Percentiles rank a stretch among this genome's conserved stretches.
These are phyloP conservation scores for Juncus inflexus DNA, from an alignment of 176 grass and related monocot genomes.

Conservation along the genomic window DNA sequence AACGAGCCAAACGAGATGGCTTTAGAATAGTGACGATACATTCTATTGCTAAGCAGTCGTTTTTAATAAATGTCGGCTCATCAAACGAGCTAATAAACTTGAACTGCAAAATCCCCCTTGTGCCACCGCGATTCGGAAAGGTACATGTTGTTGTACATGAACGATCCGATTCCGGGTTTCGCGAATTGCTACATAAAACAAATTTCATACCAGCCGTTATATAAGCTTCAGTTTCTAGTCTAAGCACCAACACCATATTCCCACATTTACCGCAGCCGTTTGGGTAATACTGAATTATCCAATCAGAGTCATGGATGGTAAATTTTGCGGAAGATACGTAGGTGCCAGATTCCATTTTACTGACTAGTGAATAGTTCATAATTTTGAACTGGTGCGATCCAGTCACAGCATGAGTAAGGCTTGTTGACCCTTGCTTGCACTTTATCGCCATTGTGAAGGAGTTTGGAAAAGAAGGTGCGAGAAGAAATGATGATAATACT, in stretches of 20 bases:
- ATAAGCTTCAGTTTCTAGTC: background rate
- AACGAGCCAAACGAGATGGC: background rate
- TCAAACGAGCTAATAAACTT: background rate
- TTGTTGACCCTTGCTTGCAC: too few species aligned
- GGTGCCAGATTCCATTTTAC: background rate
- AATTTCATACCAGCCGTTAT: background rate
- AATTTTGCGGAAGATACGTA: conserved; percentile 21
- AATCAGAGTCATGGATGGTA: conserved; percentile 17
- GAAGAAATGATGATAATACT: too few species aligned
- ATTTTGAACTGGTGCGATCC: conserved; percentile 26
- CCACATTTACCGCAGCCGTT: too few species aligned
- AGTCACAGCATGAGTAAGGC: too few species aligned
- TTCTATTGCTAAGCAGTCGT: conserved; percentile 19
- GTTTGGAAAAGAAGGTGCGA: too few species aligned
- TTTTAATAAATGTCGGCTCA: background rate
- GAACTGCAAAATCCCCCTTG: background rate
- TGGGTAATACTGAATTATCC: conserved; percentile 28
- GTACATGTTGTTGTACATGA: too few species aligned
- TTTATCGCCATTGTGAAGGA: too few species aligned
- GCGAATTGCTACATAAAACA: background rate
- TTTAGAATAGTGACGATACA: conserved; percentile 21
- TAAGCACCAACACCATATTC: too few species aligned
- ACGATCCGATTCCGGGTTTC: background rate
- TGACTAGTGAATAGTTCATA: conserved; percentile 24
- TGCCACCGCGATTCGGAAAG: background rate